Conservation (phyloP, 2,329 filamentous ascomycete species). For the Trichoderma harzianum region DNA sequence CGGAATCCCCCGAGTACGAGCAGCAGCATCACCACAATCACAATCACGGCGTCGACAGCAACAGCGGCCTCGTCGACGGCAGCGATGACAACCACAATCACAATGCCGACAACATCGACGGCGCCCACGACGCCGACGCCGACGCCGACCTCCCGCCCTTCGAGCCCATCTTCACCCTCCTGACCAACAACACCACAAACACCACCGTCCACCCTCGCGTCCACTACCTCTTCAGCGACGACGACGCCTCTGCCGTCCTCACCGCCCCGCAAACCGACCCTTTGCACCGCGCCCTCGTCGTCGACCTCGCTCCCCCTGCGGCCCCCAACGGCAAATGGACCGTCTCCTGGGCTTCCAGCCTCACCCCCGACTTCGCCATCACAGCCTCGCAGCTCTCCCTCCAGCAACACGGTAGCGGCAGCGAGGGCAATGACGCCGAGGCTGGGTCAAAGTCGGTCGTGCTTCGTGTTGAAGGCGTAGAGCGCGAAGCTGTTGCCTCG, state of each 20-base stretch:
- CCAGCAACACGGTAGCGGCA: conserved; percentile 39
- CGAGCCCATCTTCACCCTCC: conserved; percentile 78
- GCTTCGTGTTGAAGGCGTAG: conserved; percentile 38
- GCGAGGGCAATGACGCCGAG: conserved; percentile 10
- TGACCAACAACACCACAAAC: conserved; percentile 70
- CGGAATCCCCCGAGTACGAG: neutral
- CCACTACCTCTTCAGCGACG: conserved; percentile 91
- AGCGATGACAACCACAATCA: conserved; percentile 18
- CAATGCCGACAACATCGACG: conserved; percentile 8
- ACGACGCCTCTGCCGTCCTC: conserved; percentile 70
- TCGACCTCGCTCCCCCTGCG: conserved; percentile 47
- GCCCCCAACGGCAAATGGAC: conserved; percentile 37
- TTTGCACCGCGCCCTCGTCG: conserved; percentile 49
- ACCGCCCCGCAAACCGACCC: conserved; percentile 47
- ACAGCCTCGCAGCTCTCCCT: conserved; percentile 43
- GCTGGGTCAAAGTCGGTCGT: conserved; percentile 23
- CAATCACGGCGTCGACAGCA: neutral
- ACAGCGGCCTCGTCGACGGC: conserved; percentile 3
- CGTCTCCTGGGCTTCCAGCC: conserved; percentile 66
- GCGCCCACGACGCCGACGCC: conserved; percentile 18
- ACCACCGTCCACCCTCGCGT: conserved; percentile 80
- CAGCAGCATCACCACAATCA: conserved; percentile 5
- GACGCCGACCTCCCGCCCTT: conserved; percentile 46
- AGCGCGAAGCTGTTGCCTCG: conserved; percentile 35
- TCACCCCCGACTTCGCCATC: conserved; percentile 70